Evolutionary conservation across 345 rosid species (phyloP).

Genomic region (Heritiera fomes): DNA sequence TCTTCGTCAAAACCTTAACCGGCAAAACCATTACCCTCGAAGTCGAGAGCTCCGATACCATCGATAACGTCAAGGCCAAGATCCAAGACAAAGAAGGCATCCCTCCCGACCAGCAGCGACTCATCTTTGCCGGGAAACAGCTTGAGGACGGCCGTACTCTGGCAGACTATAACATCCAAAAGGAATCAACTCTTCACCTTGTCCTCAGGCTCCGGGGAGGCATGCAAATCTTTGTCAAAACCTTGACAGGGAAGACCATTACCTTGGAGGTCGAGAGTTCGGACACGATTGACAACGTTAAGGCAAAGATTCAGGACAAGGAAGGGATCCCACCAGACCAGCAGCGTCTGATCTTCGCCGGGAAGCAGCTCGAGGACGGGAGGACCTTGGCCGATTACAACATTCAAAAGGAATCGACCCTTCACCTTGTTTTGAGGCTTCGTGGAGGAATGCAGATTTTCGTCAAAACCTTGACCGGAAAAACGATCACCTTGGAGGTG

Average conservation of each 20-base stretch:
- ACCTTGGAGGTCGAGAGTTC: slow-evolving; percentile 7
- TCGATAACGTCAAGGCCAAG: slow-evolving; percentile 21
- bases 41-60: slow-evolving; percentile 5
- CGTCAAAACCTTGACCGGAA: slow-evolving; percentile 13
- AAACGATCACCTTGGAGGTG: slow-evolving; percentile 16
- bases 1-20: neutral
- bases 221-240: slow-evolving; percentile 9
- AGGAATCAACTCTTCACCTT: slow-evolving; percentile 21
- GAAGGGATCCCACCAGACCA: slow-evolving; percentile 26
- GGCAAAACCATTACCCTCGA: neutral
- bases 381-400: slow-evolving; percentile 24
- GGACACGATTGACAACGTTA: slow-evolving; percentile 7
- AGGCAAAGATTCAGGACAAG: slow-evolving; percentile 24
- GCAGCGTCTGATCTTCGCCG: slow-evolving; percentile 10
- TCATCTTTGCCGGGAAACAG: slow-evolving; percentile 15
- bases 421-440: slow-evolving; percentile 26
- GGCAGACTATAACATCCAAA: slow-evolving; percentile 15
- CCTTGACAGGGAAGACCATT: neutral
- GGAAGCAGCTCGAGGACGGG: neutral
- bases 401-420: slow-evolving; percentile 23
- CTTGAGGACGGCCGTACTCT: slow-evolving; percentile 13
- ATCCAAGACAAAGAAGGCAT: slow-evolving; percentile 22
- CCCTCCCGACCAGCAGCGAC: slow-evolving; percentile 20
- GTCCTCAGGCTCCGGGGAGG: slow-evolving; percentile 18
- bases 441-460: slow-evolving; percentile 26